Conservation (phyloP, 129 eudicot genomes). For the Solidago caesia region DNA sequence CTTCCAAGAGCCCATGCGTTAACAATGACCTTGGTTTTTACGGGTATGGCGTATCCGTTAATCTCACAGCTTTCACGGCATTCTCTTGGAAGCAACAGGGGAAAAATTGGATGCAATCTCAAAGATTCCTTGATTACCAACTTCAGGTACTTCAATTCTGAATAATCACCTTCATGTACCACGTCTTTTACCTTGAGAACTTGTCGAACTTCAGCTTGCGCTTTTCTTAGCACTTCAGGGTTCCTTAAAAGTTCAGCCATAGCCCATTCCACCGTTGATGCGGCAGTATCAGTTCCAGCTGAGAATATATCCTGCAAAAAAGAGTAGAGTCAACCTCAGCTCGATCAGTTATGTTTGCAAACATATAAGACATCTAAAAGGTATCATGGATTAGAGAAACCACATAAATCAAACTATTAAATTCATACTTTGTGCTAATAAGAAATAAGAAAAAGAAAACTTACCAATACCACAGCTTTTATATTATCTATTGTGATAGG, state of each 20-base stretch:
- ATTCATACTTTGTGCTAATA: not conserved
- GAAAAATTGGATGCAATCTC: constrained; percentile 15
- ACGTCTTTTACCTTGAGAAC: constrained; percentile 10
- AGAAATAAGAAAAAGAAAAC: not conserved
- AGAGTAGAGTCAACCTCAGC: too few species aligned
- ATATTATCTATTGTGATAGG: constrained; percentile 2
- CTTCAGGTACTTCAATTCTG: constrained; percentile 11
- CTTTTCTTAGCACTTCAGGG: constrained; percentile 19
- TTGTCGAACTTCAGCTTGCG: constrained; percentile 22
- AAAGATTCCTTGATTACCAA: constrained; percentile 17
- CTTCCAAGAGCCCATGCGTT: constrained; percentile 26
- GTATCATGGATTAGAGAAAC: too few species aligned
- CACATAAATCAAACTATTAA: too few species aligned
- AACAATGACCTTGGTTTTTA: constrained; percentile 20
- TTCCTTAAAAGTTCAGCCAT: constrained; percentile 15
- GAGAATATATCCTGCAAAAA: constrained; percentile 5
- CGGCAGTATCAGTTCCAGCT: constrained; percentile 15
- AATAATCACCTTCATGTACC: constrained; percentile 10
- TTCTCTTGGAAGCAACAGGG: constrained; percentile 21
- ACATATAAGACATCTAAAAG: too few species aligned
- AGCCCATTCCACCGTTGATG: constrained; percentile 17
- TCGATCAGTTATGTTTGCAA: not conserved
- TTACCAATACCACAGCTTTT: constrained; percentile 3
- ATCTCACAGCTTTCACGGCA: constrained; percentile 21
- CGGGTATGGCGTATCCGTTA: constrained; percentile 14